Conservation (phyloP, 2,329 filamentous ascomycete species). For the Hypoxylon sp. region DNA sequence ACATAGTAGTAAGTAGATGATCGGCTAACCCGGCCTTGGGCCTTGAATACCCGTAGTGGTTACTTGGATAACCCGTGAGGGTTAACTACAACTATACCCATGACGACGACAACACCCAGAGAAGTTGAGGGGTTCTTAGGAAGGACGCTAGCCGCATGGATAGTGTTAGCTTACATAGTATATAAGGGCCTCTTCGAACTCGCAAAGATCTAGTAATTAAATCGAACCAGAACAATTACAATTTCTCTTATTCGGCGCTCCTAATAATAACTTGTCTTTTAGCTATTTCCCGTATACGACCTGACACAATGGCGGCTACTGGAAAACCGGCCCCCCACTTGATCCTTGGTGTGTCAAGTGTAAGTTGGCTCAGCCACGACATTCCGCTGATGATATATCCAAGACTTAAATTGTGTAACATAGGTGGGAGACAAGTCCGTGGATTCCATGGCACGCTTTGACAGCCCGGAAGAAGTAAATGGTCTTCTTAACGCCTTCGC, state of each 20-base stretch:
- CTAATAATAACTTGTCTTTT: not conserved
- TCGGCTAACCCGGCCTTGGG: too few relatives aligned
- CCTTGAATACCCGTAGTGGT: too few relatives aligned
- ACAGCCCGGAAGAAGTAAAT: constrained; percentile 31
- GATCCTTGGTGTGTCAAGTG: not conserved
- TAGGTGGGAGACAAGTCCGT: constrained; percentile 30
- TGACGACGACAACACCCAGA: not conserved
- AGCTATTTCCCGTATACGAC: not conserved
- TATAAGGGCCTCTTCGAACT: too few relatives aligned
- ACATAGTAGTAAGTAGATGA: too few relatives aligned
- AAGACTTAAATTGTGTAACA: not conserved
- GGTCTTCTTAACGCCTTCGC: constrained; percentile 32
- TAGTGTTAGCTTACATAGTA: too few relatives aligned
- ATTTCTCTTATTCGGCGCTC: not conserved
- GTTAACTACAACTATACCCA: not conserved
- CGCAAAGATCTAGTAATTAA: not conserved
- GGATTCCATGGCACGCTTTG: constrained; percentile 30
- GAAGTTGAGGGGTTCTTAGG: too few relatives aligned
- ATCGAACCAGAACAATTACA: not conserved
- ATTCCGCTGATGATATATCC: not conserved
- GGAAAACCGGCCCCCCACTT: not conserved
- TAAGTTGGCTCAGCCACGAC: not conserved
- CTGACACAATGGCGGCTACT: not conserved
- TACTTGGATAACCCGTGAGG: too few relatives aligned
- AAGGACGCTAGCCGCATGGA: too few relatives aligned